phyloP scores from a whole-genome alignment of 306 rosid genomes.

The Morella rubra region DNA sequence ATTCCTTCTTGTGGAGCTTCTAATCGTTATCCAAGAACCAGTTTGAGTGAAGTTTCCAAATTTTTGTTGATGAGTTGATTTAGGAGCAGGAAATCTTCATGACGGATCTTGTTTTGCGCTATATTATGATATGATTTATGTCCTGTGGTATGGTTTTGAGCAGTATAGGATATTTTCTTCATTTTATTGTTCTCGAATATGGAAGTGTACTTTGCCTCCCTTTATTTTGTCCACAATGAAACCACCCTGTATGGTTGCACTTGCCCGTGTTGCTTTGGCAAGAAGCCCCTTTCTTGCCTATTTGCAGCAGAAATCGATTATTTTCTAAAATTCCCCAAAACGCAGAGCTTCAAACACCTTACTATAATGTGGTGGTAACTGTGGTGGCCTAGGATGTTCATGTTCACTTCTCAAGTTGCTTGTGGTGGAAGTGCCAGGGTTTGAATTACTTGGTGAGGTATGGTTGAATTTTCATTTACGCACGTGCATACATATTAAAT shows the following conservation, averaged over 20 bases:
- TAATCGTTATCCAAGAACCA: not conserved
- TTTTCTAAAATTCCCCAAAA: not conserved
- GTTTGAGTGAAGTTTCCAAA: not conserved
- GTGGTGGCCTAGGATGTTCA: not conserved
- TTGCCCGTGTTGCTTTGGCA: not conserved
- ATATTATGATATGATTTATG: not conserved
- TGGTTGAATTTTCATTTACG: too few species aligned
- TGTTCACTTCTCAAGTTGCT: not conserved
- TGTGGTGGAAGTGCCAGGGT: not conserved
- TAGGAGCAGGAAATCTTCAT: not conserved
- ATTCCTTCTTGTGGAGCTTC: not conserved
- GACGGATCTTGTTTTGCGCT: not conserved
- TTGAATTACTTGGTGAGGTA: not conserved
- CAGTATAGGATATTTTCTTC: not conserved
- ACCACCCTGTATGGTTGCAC: not conserved
- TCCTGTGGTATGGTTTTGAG: not conserved
- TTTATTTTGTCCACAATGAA: not conserved
- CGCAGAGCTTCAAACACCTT: not conserved
- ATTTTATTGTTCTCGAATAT: not conserved
- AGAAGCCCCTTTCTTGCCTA: not conserved
- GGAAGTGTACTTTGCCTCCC: not conserved
- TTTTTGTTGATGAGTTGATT: constrained; percentile 1
- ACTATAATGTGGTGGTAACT: not conserved
- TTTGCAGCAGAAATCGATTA: not conserved
- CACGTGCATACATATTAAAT: too few species aligned